A percentile compares a stretch with the other conserved stretches of the same genome.
These are phyloP conservation scores for Biscutella auriculata DNA, from an alignment of 441 rosid species.

Conservation along the genomic window DNA sequence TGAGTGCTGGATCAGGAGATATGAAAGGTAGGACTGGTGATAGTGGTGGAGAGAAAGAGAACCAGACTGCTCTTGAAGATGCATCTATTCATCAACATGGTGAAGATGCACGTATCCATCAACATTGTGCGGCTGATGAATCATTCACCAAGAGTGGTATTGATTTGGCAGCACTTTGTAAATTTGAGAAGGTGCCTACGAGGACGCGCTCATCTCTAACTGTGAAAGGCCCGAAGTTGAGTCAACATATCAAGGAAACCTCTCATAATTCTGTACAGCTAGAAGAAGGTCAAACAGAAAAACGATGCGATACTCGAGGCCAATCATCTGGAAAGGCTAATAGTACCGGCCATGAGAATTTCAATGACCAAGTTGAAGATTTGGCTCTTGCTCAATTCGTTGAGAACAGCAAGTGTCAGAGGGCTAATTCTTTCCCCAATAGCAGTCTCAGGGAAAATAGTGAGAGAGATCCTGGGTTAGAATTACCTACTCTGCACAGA, in stretches of 20 bases:
- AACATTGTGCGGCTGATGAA: slow-evolving; percentile 24
- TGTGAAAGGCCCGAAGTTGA: slow-evolving; percentile 31
- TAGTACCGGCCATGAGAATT: slow-evolving; percentile 29
- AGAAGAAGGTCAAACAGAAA: slow-evolving; percentile 23
- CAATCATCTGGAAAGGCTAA: slow-evolving; percentile 21
- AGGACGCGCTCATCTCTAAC: slow-evolving; percentile 69
- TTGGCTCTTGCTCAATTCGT: slow-evolving; percentile 23
- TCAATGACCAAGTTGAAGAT: slow-evolving; percentile 27
- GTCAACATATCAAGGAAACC: slow-evolving; percentile 30
- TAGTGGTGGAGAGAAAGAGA: slow-evolving; percentile 23
- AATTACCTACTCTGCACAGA: slow-evolving; percentile 32
- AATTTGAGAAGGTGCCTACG: slow-evolving; percentile 72
- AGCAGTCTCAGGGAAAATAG: slow-evolving; percentile 27
- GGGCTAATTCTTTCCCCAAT: slow-evolving; percentile 59
- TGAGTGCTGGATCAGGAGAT: slow-evolving; percentile 34
- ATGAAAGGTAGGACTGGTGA: slow-evolving; percentile 28
- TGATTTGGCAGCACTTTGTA: slow-evolving; percentile 62
- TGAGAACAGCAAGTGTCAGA: slow-evolving; percentile 36
- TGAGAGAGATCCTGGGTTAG: slow-evolving; percentile 33
- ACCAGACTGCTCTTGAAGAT: slow-evolving; percentile 29
- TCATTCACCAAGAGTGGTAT: slow-evolving; percentile 29
- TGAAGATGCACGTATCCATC: slow-evolving; percentile 27
- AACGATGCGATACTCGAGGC: slow-evolving; percentile 27
- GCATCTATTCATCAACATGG: slow-evolving; percentile 19
- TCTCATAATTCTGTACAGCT: slow-evolving; percentile 27